Evolutionary conservation across 2,329 filamentous ascomycete species (phyloP).

Genomic region (Sporothrix euskadiensis): DNA sequence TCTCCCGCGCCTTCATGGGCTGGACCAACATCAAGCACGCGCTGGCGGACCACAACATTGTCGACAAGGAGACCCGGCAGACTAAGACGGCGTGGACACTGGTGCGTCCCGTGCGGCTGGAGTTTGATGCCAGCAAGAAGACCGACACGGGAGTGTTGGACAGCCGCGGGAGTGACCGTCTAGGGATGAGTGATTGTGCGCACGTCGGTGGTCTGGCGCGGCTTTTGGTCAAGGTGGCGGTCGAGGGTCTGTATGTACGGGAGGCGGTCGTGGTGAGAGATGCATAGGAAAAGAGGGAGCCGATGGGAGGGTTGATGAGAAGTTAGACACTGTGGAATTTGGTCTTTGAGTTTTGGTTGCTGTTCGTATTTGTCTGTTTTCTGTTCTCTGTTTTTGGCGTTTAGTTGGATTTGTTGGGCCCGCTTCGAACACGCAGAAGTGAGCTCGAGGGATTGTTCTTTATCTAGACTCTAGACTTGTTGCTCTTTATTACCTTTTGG

Average conservation of each 20-base stretch:
- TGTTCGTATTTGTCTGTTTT: not conserved
- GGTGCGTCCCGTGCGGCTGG: conserved; percentile 40
- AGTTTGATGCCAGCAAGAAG: conserved; percentile 39
- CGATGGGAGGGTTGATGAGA: not conserved
- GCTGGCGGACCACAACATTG: conserved; percentile 41
- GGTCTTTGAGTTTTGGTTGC: too few species aligned
- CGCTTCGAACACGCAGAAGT: not conserved
- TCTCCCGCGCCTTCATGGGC: conserved; percentile 42
- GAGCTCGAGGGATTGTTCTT: not conserved
- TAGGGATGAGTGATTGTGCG: conserved; percentile 39
- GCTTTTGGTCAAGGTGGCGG: conserved; percentile 42
- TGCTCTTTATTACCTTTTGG: not conserved
- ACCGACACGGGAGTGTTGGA: conserved; percentile 37
- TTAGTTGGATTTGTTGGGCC: not conserved
- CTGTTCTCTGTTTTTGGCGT: not conserved
- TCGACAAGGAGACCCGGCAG: conserved; percentile 42
- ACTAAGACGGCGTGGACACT: conserved; percentile 44
- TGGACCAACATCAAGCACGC: conserved; percentile 46
- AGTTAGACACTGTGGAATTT: not conserved
- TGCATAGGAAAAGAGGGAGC: not conserved
- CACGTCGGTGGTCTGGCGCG: conserved; percentile 37
- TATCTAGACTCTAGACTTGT: not conserved
- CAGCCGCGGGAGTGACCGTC: conserved; percentile 37
- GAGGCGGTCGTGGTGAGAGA: conserved; percentile 1
- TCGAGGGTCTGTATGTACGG: conserved; percentile 33